Evolutionary conservation across 2,329 filamentous ascomycete species (phyloP), one percentile per base, ranked within the genome.

Genomic region (Scedosporium apiospermum): DNA sequence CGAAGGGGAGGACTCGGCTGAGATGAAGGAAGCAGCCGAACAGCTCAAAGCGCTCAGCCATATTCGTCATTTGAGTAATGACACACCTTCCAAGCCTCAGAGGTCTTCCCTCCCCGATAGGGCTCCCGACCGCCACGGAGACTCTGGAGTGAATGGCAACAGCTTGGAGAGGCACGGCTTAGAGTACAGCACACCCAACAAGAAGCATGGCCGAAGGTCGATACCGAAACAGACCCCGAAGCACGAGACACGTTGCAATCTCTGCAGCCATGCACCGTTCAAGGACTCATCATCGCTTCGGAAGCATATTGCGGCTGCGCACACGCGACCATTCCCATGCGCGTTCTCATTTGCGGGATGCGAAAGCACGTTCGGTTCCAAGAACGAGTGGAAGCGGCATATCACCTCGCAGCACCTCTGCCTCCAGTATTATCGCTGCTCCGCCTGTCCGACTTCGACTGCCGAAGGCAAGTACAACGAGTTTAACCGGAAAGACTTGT

Each of bases 301-400:
- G 38, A 88, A 88, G 68, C 86, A 89, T 68, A 82, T 88, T 58
- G 85, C 86, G 5, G 85, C 86, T 1, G 84, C 85, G 2, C 87
- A 89, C 65, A 89, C 86, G 0, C 81, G 87, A 21, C 87, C 88
- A 0, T 98, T 97, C 68, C 86, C 88, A 0, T 99, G 93, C 71
- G 90, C 90, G 2, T 93, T 97, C 71, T 86, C 88, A 0, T 88
- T 88, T 68, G 96, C 93, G 49, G 91, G 90, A 18, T 99, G 93
- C 73, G 77, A 76, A 0, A 92, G 91, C 67, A 90, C 87, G 0
- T 97, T 98, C 72, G 87, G 88, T 1, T 93, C 90, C 16, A 98
- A 97, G 76, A 97, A 98, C 70, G 93, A 98, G 73, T 99, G 93
- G 93, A 98, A 98, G 74, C 85, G 93, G 3, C 95, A 99, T 71